A percentile compares a stretch with the other conserved stretches of the same genome.
Evolutionary conservation across 2,329 filamentous ascomycete species (phyloP).

Genomic region (Golovinomyces cichoracearum): DNA sequence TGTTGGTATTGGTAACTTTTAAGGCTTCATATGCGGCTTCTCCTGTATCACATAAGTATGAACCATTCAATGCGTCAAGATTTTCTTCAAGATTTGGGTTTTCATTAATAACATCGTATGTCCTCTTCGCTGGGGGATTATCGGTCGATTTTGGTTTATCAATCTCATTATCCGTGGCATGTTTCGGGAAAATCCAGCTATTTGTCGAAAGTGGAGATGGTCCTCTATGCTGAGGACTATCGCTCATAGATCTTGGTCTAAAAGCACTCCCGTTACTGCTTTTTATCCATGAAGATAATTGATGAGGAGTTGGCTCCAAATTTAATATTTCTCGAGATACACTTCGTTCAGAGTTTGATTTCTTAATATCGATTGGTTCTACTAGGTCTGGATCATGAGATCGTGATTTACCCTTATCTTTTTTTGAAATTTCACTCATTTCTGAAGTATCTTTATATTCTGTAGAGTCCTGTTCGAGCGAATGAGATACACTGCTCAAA

Average conservation of each 20-base stretch:
- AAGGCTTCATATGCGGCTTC: too few relatives aligned
- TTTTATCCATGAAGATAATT: background rate
- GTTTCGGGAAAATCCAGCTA: slow-evolving; percentile 30
- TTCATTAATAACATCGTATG: background rate
- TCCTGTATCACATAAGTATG: too few relatives aligned
- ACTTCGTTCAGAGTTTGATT: background rate
- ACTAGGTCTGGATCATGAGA: background rate
- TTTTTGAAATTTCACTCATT: background rate
- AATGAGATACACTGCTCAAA: background rate
- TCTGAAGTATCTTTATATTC: background rate
- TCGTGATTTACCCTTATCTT: background rate
- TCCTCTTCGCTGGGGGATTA: too few relatives aligned
- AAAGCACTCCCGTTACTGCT: background rate
- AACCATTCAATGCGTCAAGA: background rate
- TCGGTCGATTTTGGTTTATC: too few relatives aligned
- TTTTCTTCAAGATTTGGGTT: background rate
- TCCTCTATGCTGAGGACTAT: slow-evolving; percentile 23
- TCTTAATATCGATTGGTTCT: background rate
- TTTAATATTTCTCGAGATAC: background rate
- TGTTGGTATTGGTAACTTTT: too few relatives aligned
- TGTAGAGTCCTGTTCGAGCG: too few relatives aligned
- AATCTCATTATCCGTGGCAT: slow-evolving; percentile 12
- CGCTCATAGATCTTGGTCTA: slow-evolving; percentile 29
- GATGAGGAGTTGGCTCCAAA: background rate
- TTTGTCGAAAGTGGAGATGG: slow-evolving; percentile 31